Conservation (phyloP, 306 rosid species). For the Senna tora region DNA sequence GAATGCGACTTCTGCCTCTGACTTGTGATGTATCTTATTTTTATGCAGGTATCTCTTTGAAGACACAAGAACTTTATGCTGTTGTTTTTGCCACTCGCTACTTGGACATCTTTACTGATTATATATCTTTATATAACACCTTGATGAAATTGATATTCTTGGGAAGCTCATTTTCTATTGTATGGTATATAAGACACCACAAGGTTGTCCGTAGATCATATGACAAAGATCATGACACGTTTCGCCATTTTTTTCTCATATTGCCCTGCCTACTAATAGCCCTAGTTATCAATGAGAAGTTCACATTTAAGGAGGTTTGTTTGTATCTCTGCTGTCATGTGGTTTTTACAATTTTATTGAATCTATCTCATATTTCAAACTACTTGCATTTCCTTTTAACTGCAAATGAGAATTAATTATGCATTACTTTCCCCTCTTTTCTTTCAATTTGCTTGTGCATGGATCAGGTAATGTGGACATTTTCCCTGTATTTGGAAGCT, state of each 20-base stretch:
- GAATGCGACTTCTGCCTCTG: slow-evolving; percentile 6
- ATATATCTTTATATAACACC: slow-evolving; percentile 68
- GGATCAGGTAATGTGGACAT: slow-evolving; percentile 86
- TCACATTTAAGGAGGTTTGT: slow-evolving; percentile 81
- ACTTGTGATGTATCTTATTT: slow-evolving; percentile 30
- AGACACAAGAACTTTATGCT: slow-evolving; percentile 93
- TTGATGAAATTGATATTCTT: slow-evolving; percentile 83
- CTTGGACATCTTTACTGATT: slow-evolving; percentile 71
- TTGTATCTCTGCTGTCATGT: slow-evolving; percentile 19
- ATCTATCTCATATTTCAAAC: slow-evolving; percentile 14
- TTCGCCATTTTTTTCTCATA: slow-evolving; percentile 68
- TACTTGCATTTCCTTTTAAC: slow-evolving; percentile 12
- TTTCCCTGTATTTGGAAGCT: slow-evolving; percentile 89
- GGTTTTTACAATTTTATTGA: slow-evolving; percentile 9
- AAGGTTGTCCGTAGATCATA: slow-evolving; percentile 82
- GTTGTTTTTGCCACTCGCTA: slow-evolving; percentile 79
- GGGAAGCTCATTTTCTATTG: slow-evolving; percentile 89
- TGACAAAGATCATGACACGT: slow-evolving; percentile 88
- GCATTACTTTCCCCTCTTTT: slow-evolving; percentile 10
- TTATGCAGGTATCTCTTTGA: slow-evolving; percentile 76
- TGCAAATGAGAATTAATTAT: slow-evolving; percentile 33
- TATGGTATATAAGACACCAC: slow-evolving; percentile 89
- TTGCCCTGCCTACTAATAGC: slow-evolving; percentile 80
- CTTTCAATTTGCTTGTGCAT: slow-evolving; percentile 34
- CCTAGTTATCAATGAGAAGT: slow-evolving; percentile 67